Base-by-base conservation (phyloP, 495 filamentous ascomycete genomes). In the Aspergillus ostianus region DNA sequence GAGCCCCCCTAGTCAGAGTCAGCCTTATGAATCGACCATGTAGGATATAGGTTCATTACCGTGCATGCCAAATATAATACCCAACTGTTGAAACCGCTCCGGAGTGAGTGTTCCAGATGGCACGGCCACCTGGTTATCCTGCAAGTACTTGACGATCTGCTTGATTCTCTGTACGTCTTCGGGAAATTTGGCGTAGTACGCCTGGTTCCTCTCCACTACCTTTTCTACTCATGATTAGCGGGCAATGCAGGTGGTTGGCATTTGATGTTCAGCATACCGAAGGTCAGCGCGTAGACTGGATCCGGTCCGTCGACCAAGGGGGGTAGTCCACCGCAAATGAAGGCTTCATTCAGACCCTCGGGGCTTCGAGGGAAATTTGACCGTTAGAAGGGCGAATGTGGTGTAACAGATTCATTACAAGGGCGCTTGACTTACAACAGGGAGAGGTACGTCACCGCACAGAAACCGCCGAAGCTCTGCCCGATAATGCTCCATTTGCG, bases 381-480 rank as follows among this genome's bases (percentile, higher is more conserved):
- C 32, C 23, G 19, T 59, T 32, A 62, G 61, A 27, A 52, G 13
- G 12, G 51, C 15, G 63, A 32, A 18, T 23, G 30, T 2, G 29
- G 30, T 7, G 23, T n/a, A 12, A 27, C 2, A n/a, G 15, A 20
- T 4, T 23, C 10, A 7, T 53, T 19, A 7, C 7, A 20, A 5
- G 8, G 23, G 19, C 12, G 10, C n/a, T 45, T 0, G 17, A 75
- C 82, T 67, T 66, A 85, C 83, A 84, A 87, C 58, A 87, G 83
- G 17, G 90, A 94, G 10, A 98, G 80, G 72, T 97, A 98, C 26
- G 87, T 89, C 17, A 89, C 77, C 6, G 79, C 77, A 58, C 89
- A 93, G 73, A 96, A 97, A 1, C 93, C 94, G 30, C 94, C 93
- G 68, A 94, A 98, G 19, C 88, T 92, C 73, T 97, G 93, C 12